Evolutionary conservation across 805 yeast genomes (phyloP).

Genomic region (Lipomyces sp.): DNA sequence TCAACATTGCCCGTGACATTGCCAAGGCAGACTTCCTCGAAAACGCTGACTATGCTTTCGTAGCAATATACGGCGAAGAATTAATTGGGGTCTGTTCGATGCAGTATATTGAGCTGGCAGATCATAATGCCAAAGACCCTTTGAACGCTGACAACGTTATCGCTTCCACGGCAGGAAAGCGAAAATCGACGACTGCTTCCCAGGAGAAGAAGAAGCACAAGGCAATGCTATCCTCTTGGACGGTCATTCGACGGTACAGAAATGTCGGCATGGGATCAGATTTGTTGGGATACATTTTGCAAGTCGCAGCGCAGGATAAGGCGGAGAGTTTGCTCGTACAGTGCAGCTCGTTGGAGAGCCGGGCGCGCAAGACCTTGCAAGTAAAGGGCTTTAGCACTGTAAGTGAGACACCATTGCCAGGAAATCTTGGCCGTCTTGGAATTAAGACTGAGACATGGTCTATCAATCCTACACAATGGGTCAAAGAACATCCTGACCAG

Average conservation of each 20-base stretch:
- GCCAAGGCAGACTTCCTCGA: constrained; percentile 25
- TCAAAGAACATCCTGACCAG: neutral
- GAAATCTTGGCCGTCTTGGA: constrained; percentile 29
- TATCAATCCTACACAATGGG: constrained; percentile 18
- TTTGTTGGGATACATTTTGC: constrained; percentile 23
- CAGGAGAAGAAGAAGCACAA: constrained; percentile 7
- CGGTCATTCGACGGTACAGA: constrained; percentile 36
- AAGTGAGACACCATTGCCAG: constrained; percentile 21
- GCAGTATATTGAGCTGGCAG: constrained; percentile 27
- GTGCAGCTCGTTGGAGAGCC: constrained; percentile 29
- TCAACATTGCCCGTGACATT: constrained; percentile 20
- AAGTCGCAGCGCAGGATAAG: constrained; percentile 22
- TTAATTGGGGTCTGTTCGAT: constrained; percentile 28
- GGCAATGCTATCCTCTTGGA: constrained; percentile 38
- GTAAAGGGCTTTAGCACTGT: constrained; percentile 19
- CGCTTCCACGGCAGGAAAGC: neutral
- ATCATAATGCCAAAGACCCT: constrained; percentile 16
- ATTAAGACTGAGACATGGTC: constrained; percentile 32
- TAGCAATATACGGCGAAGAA: constrained; percentile 29
- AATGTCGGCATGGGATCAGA: constrained; percentile 39
- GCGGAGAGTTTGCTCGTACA: constrained; percentile 23
- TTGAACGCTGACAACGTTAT: neutral
- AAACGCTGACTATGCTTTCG: constrained; percentile 25
- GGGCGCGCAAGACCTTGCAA: constrained; percentile 21
- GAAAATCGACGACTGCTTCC: neutral